Conservation (phyloP, 345 rosid genomes). For the Pistacia vera region DNA sequence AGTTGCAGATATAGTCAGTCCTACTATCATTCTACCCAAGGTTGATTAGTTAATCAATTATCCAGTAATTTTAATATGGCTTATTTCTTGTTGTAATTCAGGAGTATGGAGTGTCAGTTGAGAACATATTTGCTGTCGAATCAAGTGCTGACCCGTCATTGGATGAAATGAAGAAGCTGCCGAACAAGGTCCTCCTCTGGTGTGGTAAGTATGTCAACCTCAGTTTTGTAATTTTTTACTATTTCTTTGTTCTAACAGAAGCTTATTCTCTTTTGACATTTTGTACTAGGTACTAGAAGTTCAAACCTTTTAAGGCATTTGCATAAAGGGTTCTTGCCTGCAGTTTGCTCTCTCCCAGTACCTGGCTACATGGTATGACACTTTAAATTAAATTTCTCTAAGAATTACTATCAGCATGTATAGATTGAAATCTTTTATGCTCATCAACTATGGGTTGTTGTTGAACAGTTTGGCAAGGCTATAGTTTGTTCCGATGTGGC, state of each 20-base stretch:
- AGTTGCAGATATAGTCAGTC: slow-evolving; percentile 65
- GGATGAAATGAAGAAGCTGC: slow-evolving; percentile 64
- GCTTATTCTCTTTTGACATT: background rate
- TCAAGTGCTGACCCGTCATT: slow-evolving; percentile 53
- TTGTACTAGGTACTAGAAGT: slow-evolving; percentile 49
- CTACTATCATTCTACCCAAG: background rate
- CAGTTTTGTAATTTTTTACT: background rate
- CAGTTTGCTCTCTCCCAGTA: slow-evolving; percentile 68
- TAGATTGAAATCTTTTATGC: background rate
- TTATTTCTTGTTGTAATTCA: slow-evolving; percentile 20
- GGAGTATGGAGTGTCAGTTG: slow-evolving; percentile 69
- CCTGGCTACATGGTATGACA: slow-evolving; percentile 75
- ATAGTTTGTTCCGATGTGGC: slow-evolving; percentile 87
- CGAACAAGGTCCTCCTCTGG: slow-evolving; percentile 77
- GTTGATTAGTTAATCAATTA: background rate
- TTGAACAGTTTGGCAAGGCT: slow-evolving; percentile 66
- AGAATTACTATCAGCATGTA: background rate
- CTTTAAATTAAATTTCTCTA: background rate
- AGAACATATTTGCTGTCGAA: slow-evolving; percentile 60
- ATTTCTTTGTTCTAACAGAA: too few species aligned
- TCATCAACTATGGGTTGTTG: background rate
- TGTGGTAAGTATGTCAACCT: slow-evolving; percentile 52
- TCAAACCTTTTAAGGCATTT: slow-evolving; percentile 69
- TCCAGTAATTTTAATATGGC: background rate
- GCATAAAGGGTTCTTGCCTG: slow-evolving; percentile 72